These are phyloP conservation scores for Tylopilus cervinicoccineus DNA, from an alignment of 768 basidiomycete genomes.

Conservation along the genomic window DNA sequence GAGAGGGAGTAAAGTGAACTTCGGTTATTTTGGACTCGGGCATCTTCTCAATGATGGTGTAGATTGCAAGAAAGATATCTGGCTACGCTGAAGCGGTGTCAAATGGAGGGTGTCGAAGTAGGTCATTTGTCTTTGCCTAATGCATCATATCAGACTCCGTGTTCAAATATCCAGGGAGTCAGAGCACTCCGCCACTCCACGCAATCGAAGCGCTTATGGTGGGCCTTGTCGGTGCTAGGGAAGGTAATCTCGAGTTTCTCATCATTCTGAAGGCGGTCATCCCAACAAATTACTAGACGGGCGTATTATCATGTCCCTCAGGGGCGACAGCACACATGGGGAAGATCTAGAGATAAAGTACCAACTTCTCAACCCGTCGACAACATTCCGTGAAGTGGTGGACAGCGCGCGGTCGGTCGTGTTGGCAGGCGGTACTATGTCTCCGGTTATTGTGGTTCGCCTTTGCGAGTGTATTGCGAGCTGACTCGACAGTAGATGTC, in stretches of 20 bases:
- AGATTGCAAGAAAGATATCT: slow-evolving; percentile 80
- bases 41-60: background rate
- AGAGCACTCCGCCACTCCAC: slow-evolving; percentile 72
- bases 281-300: slow-evolving; percentile 52
- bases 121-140: background rate
- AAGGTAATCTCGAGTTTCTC: slow-evolving; percentile 42
- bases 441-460: slow-evolving; percentile 62
- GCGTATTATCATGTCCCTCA: slow-evolving; percentile 58
- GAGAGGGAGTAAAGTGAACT: slow-evolving; percentile 81
- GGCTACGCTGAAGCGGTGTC: slow-evolving; percentile 69
- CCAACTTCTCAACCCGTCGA: slow-evolving; percentile 88
- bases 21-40: background rate
- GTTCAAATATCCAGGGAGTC: slow-evolving; percentile 15
- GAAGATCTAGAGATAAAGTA: slow-evolving; percentile 71
- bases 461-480: background rate
- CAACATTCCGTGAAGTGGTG: slow-evolving; percentile 80
- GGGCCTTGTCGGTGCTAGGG: slow-evolving; percentile 72
- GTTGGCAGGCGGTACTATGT: slow-evolving; percentile 97
- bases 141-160: slow-evolving; percentile 2
- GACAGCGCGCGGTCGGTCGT: slow-evolving; percentile 80
- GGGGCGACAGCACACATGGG: slow-evolving; percentile 34
- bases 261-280: background rate
- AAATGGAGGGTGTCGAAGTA: slow-evolving; percentile 37
- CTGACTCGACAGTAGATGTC: slow-evolving; percentile 54
- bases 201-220: slow-evolving; percentile 74